These are phyloP conservation scores for Phlebopus sp. DNA, from an alignment of 1,284 basidiomycete genomes.

Conservation along the genomic window DNA sequence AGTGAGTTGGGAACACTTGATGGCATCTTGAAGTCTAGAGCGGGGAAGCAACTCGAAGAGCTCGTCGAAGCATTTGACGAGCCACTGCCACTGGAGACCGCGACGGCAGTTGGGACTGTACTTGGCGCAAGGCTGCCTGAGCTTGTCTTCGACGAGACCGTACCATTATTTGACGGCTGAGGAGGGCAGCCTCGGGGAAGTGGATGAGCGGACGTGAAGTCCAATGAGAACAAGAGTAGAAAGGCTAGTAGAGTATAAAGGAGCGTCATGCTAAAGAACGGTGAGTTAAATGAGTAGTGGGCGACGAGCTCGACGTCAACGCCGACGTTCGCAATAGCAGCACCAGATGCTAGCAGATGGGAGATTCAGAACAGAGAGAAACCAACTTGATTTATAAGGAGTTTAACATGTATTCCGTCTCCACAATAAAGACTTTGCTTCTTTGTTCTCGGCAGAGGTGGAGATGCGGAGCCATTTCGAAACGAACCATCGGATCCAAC, in stretches of 20 bases:
- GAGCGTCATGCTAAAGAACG: constrained; percentile 10
- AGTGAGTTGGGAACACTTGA: constrained; percentile 41
- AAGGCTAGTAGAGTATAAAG: constrained; percentile 2
- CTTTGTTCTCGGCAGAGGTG: too few relatives aligned
- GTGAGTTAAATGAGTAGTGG: neutral
- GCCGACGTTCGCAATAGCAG: neutral
- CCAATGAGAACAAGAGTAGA: constrained; percentile 8
- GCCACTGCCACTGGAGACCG: neutral
- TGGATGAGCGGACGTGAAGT: constrained; percentile 11
- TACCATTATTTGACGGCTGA: neutral
- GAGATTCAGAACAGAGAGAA: neutral
- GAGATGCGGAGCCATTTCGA: too few relatives aligned
- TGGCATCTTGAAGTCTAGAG: constrained; percentile 59
- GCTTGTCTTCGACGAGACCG: neutral
- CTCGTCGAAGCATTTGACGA: neutral
- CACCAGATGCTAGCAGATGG: too few relatives aligned
- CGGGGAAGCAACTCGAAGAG: constrained; percentile 48
- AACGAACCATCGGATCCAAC: too few relatives aligned
- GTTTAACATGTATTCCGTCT: neutral
- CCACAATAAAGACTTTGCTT: neutral
- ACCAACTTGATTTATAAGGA: neutral
- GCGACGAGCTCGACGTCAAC: constrained; percentile 2
- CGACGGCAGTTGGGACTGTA: neutral
- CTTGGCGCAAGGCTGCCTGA: neutral
- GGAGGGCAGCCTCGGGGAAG: constrained; percentile 14